Conservation (phyloP, 768 basidiomycete species). For the Trametes cingulata region DNA sequence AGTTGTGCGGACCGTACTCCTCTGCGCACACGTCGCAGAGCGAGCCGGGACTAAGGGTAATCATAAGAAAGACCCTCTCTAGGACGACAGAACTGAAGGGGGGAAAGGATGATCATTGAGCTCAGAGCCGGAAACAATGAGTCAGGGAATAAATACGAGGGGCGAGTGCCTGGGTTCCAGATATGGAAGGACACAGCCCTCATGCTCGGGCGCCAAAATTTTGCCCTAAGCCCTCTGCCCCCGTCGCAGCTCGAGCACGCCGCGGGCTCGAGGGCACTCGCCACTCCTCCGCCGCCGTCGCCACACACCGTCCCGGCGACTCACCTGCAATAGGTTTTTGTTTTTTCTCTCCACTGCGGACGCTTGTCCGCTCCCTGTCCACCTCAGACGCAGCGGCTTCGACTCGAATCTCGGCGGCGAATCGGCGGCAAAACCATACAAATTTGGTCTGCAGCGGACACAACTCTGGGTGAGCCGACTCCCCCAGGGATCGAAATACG, state of each 20-base stretch:
- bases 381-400: slow-evolving; percentile 28
- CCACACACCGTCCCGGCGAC: background rate
- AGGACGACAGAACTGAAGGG: slow-evolving; percentile 27
- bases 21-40: slow-evolving; percentile 90
- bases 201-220: slow-evolving; percentile 12
- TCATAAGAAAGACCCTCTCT: slow-evolving; percentile 49
- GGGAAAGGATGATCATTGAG: slow-evolving; percentile 32
- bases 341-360: slow-evolving; percentile 23
- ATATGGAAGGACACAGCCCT: slow-evolving; percentile 20
- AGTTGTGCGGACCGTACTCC: slow-evolving; percentile 73
- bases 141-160: slow-evolving; percentile 31
- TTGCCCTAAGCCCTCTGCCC: slow-evolving; percentile 26
- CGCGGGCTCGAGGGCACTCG: background rate
- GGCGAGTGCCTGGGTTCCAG: slow-evolving; percentile 26
- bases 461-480: background rate
- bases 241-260: slow-evolving; percentile 8
- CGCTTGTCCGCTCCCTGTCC: slow-evolving; percentile 20
- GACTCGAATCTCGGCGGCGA: slow-evolving; percentile 27
- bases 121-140: slow-evolving; percentile 26
- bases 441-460: slow-evolving; percentile 15
- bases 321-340: slow-evolving; percentile 24
- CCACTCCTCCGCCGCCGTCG: slow-evolving; percentile 1
- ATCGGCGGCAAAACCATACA: slow-evolving; percentile 32
- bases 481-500: background rate
- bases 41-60: slow-evolving; percentile 80